Base-by-base conservation (phyloP, 2,329 filamentous ascomycete genomes). In the Fusarium foetens region DNA sequence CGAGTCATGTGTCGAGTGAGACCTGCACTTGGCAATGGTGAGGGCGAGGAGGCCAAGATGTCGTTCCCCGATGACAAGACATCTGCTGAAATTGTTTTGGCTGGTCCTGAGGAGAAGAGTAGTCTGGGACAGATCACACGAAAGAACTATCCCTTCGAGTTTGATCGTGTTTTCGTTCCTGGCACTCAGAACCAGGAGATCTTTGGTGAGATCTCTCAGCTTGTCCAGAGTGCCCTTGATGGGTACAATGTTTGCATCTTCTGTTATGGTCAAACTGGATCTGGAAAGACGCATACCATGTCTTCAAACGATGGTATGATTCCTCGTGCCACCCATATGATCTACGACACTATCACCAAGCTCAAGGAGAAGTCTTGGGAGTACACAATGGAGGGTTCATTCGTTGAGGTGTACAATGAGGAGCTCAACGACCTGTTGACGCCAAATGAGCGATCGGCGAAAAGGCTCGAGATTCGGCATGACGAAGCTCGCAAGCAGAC, bases 181-280 rank as follows among this genome's bases (percentile, higher is more conserved):
- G 82, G 84, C 0, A 90, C 92, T 3, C 88, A 92, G 74, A 99
- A 99, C 79, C 86, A 90, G 23, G 92, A 97, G 73, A 91, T 99
- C 2, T 99, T 99, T 79, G 94, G 93, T 61, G 96, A 99, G 80
- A 98, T 98, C 79, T 97, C 94, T 63, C 96, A 99, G 80, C 89
- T 99, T 38, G 95, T 99, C 3, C 96, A 99, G 82, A 97, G 94
- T 75, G 96, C 97, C 0, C 87, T 99, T 42, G 96, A 99, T 78
- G 96, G 96, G 3, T 99, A 97, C 85, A 99, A 98, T 75, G 96
- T 99, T 57, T 98, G 95, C 82, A 98, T 99, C 71, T 97, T 99
- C 83, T 98, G 95, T 79, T 99, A 99, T 79, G 96, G 96, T 46
- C 96, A 99, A 81, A 99, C 96, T 0, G 96, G 96, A 7, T 96